A percentile compares a stretch with the other conserved stretches of the same genome.
These are phyloP conservation scores for Thalia dealbata DNA, from an alignment of 176 grass and related monocot species.

Conservation along the genomic window DNA sequence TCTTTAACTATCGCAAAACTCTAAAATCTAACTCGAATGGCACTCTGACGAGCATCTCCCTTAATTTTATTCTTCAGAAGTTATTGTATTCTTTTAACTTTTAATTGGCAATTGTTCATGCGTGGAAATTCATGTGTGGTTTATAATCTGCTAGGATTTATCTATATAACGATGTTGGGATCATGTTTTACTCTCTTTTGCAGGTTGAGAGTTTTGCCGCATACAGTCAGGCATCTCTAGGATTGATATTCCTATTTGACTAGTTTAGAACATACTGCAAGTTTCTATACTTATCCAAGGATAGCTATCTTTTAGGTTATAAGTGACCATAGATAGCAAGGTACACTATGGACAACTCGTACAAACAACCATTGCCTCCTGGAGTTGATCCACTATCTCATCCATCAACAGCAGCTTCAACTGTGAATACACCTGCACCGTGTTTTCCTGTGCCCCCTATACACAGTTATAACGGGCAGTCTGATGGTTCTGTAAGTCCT, in stretches of 20 bases:
- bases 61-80: no score
- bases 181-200: neutral
- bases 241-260: neutral
- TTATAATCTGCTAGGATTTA: neutral
- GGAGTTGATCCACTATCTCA: constrained; percentile 32
- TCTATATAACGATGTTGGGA: neutral
- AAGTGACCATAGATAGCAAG: neutral
- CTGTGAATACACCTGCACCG: constrained; percentile 16
- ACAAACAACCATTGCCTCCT: constrained; percentile 50
- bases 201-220: neutral
- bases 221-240: neutral
- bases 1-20: no score
- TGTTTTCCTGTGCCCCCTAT: constrained; percentile 21
- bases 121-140: neutral
- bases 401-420: constrained; percentile 16
- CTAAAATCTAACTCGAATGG: no score
- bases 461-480: constrained; percentile 3
- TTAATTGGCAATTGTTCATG: neutral
- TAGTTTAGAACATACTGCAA: neutral
- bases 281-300: neutral
- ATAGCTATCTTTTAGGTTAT: neutral
- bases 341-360: constrained; percentile 21
- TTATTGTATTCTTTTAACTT: neutral
- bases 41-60: no score
- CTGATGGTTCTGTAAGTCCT: constrained; percentile 12